These are phyloP conservation scores for Cercophora newfieldiana DNA, from an alignment of 495 filamentous ascomycete genomes.

Conservation along the genomic window DNA sequence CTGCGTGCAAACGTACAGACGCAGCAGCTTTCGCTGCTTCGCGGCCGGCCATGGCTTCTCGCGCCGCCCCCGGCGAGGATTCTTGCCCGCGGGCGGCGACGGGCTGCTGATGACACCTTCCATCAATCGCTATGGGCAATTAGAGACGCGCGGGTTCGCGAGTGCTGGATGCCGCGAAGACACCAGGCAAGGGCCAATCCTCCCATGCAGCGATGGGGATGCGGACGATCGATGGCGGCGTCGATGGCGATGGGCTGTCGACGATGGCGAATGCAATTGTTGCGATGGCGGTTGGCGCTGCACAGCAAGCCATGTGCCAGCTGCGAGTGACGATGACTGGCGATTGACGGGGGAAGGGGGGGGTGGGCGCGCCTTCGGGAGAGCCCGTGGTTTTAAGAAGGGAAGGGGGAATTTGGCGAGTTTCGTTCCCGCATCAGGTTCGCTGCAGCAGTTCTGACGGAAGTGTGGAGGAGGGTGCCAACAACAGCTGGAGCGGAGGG, in stretches of 20 bases:
- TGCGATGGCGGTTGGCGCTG: conserved; percentile 7
- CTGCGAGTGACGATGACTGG: conserved; percentile 18
- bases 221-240: conserved; percentile 5
- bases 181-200: conserved; percentile 11
- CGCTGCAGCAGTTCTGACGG: background rate
- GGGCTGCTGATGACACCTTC: conserved; percentile 21
- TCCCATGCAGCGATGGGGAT: conserved; percentile 4
- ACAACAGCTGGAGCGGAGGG: background rate
- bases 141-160: background rate
- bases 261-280: background rate
- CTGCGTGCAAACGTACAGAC: conserved; percentile 38
- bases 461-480: conserved; percentile 8
- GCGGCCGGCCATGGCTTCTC: conserved; percentile 37
- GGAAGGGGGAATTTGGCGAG: conserved; percentile 4
- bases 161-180: conserved; percentile 10
- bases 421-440: background rate
- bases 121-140: conserved; percentile 19
- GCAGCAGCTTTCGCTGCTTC: conserved; percentile 36
- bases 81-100: conserved; percentile 24
- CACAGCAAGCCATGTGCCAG: conserved; percentile 16
- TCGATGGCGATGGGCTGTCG: background rate
- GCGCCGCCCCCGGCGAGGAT: conserved; percentile 32
- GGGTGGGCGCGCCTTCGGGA: conserved; percentile 18
- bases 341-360: conserved; percentile 11
- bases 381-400: conserved; percentile 18